Conservation (phyloP, 140 eudicot species). For the Senecio squalidus region DNA sequence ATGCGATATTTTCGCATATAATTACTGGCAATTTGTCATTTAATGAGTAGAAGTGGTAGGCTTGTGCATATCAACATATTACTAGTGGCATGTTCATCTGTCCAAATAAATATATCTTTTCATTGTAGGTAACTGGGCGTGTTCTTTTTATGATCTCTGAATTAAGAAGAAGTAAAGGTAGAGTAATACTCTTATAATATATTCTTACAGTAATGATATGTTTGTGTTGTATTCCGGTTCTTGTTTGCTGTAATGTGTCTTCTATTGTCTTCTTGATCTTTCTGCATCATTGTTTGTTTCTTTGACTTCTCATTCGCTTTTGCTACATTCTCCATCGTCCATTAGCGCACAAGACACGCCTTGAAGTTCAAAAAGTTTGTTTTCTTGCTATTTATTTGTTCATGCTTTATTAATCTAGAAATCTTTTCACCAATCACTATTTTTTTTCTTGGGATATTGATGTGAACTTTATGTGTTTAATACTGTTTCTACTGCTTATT, state of each 20-base stretch:
- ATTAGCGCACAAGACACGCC: not conserved
- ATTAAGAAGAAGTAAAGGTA: constrained; percentile 97
- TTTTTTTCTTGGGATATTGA: not conserved
- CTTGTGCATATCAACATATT: constrained; percentile 40
- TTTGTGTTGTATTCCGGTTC: constrained; percentile 2
- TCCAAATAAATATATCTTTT: constrained; percentile 81
- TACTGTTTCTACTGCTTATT: constrained; percentile 1
- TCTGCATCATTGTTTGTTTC: constrained; percentile 12
- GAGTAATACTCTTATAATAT: constrained; percentile 52
- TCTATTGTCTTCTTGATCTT: not conserved
- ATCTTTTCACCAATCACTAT: not conserved
- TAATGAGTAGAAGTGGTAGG: constrained; percentile 26
- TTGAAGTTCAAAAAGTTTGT: constrained; percentile 5
- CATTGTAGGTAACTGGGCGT: constrained; percentile 97
- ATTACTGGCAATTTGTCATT: not conserved
- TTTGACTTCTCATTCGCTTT: not conserved
- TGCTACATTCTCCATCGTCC: not conserved
- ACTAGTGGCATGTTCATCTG: constrained; percentile 48
- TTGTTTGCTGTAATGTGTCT: not conserved
- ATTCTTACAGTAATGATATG: constrained; percentile 14
- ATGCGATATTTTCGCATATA: constrained; percentile 3
- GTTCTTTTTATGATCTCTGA: constrained; percentile 97
- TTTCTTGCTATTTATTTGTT: not conserved
- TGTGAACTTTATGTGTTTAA: not conserved
- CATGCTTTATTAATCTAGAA: not conserved